A percentile compares a stretch with the other conserved stretches of the same genome.
Evolutionary conservation across 495 filamentous ascomycete genomes (phyloP).

Genomic region (Neurospora intermedia): DNA sequence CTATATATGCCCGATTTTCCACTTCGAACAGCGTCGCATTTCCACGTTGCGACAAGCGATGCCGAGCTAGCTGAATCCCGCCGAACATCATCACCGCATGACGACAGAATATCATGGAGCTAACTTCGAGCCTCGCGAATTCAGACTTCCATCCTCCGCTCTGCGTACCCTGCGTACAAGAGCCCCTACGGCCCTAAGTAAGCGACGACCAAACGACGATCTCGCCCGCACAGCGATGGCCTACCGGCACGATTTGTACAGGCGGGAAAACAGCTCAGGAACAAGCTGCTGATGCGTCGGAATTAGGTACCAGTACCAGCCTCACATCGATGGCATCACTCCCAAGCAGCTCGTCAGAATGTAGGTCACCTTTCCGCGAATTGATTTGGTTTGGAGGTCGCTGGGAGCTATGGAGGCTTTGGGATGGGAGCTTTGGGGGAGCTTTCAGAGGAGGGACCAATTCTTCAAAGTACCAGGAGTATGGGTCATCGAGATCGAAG

Average conservation of each 20-base stretch:
- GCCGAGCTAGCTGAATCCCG: not conserved
- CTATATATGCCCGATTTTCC: not conserved
- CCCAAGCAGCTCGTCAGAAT: slow-evolving; percentile 21
- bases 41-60: not conserved
- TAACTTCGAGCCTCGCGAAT: slow-evolving; percentile 11
- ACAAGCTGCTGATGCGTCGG: slow-evolving; percentile 16
- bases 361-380: slow-evolving; percentile 24
- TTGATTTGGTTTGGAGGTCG: not conserved
- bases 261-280: not conserved
- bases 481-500: not conserved
- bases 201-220: slow-evolving; percentile 14
- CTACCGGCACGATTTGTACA: not conserved
- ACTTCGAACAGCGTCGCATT: not conserved
- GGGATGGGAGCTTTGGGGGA: not conserved
- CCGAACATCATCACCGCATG: not conserved
- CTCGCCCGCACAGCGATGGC: not conserved
- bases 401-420: not conserved
- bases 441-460: not conserved
- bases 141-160: slow-evolving; percentile 26
- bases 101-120: slow-evolving; percentile 1
- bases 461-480: not conserved
- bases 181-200: slow-evolving; percentile 43
- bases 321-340: slow-evolving; percentile 29
- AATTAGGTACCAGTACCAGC: slow-evolving; percentile 37
- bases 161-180: slow-evolving; percentile 30